Conservation (phyloP, 768 basidiomycete species). For the Amanita pseudoporphyria region DNA sequence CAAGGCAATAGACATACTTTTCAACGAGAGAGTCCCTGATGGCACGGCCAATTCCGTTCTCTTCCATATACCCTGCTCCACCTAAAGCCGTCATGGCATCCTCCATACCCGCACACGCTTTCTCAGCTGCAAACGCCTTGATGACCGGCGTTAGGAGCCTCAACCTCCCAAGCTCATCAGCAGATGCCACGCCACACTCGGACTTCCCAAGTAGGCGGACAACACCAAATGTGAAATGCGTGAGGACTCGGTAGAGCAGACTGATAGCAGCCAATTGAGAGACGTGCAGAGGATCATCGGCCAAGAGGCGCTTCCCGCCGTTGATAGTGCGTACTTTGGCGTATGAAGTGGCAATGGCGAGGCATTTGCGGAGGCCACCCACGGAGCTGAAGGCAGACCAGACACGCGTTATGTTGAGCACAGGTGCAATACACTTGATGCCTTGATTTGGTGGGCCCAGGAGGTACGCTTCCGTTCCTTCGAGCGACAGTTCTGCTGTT, state of each 20-base stretch:
- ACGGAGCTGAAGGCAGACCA: conserved; percentile 51
- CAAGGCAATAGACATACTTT: conserved; percentile 27
- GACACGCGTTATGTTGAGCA: conserved; percentile 70
- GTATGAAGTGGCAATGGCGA: conserved; percentile 58
- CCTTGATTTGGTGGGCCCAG: conserved; percentile 51
- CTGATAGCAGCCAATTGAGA: conserved; percentile 51
- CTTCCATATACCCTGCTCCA: conserved; percentile 80
- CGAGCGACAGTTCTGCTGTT: conserved; percentile 64
- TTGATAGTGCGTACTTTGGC: conserved; percentile 49
- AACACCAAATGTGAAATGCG: conserved; percentile 53
- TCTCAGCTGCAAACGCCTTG: conserved; percentile 65
- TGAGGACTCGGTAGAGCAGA: conserved; percentile 55
- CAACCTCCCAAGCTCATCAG: conserved; percentile 41
- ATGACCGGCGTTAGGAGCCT: conserved; percentile 59
- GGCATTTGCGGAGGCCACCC: conserved; percentile 49
- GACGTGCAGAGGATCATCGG: conserved; percentile 53
- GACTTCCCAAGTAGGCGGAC: conserved; percentile 49
- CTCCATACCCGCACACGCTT: conserved; percentile 53
- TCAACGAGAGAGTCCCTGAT: conserved; percentile 68
- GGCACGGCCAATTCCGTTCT: conserved; percentile 59
- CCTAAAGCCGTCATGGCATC: conserved; percentile 69
- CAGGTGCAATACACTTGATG: conserved; percentile 56
- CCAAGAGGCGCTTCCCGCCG: conserved; percentile 38
- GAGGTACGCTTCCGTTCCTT: conserved; percentile 50
- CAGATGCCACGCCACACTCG: conserved; percentile 43